Base-by-base conservation (phyloP, 78 protist genomes). In the Dictyostelium purpureum region DNA sequence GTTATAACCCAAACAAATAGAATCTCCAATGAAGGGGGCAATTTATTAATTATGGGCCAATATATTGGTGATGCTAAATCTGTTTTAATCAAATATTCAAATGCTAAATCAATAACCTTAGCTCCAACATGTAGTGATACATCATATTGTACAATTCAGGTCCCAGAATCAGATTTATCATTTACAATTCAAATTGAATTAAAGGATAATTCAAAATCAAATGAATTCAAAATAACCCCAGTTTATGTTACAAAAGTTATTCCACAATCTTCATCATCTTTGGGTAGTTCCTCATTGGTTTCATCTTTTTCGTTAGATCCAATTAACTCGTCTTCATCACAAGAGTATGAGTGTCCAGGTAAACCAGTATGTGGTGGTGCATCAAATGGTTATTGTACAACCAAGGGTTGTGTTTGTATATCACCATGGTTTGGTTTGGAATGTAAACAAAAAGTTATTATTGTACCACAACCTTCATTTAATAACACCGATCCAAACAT, bases 361-460 rank as follows among this genome's bases (percentile, higher is more conserved):
- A 63, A 63, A 11, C 45, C 35, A 33, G 40, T 37, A 38, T 59
- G 82, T 42, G 82, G 71, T 77, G 63, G 63, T 6, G 21, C n/a
- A 19, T 21, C 26, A 19, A 21, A 77, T n/a, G 82, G 82, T 24
- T n/a, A 47, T 31, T 77, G 82, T 77, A 47, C 9, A 77, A n/a
- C n/a, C n/a, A 33, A 76, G 31, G 69, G 81, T 6, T 77, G 82
- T 77, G 24, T 40, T 24, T 63, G 82, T 24, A 19, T 45, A 4
- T 31, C 42, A 19, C 70, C 71, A 26, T 77, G 54, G 59, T 0
- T 40, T 10, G 71, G 70, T 16, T 10, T 4, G 2, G 71, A 77
- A 47, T 77, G 76, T 42, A 40, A n/a, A 37, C 47, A 54, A 40
- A 40, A 47, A 40, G 38, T 38, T 24, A 42, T 59, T 40, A 47